Percentiles rank a stretch among this genome's conserved stretches.
phyloP scores from a whole-genome alignment of 257 asterid species.

The Primulina eburnea region DNA sequence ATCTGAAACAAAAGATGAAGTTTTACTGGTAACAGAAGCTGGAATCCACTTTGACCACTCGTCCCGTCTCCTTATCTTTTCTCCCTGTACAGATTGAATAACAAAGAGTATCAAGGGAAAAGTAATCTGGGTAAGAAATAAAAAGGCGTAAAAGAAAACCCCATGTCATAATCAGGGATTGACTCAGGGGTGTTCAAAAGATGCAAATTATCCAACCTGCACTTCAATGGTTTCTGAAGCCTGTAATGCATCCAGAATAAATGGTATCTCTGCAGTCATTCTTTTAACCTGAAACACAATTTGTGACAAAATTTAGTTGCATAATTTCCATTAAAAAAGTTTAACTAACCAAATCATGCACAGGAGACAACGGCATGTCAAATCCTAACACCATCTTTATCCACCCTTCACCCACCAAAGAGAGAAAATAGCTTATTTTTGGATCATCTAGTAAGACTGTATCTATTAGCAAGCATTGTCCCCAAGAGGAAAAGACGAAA shows the following conservation, averaged over 20 bases:
- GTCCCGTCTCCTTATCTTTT: conserved; percentile 77
- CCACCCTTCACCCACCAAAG: background rate
- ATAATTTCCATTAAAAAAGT: conserved; percentile 14
- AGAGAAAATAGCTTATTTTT: background rate
- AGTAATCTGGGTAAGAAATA: conserved; percentile 6
- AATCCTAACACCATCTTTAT: background rate
- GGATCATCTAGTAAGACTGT: background rate
- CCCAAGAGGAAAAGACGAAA: background rate
- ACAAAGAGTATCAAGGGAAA: conserved; percentile 20
- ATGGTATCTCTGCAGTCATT: conserved; percentile 64
- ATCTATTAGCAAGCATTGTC: conserved; percentile 9
- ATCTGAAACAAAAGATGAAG: conserved; percentile 29
- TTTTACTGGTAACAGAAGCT: conserved; percentile 34
- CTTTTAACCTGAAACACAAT: conserved; percentile 60
- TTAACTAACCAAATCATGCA: conserved; percentile 21
- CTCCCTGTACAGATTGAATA: conserved; percentile 50
- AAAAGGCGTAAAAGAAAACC: conserved; percentile 1
- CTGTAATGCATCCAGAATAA: conserved; percentile 73
- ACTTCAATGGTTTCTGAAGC: conserved; percentile 79
- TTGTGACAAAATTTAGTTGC: conserved; percentile 11
- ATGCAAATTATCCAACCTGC: conserved; percentile 47
- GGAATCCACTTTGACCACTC: conserved; percentile 81
- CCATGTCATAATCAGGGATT: conserved; percentile 18
- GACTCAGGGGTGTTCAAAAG: conserved; percentile 15
- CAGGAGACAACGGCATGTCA: conserved; percentile 8